Percentiles rank a stretch among this genome's conserved stretches.
phyloP scores from a whole-genome alignment of 257 asterid genomes.

The Scutellaria barbata region DNA sequence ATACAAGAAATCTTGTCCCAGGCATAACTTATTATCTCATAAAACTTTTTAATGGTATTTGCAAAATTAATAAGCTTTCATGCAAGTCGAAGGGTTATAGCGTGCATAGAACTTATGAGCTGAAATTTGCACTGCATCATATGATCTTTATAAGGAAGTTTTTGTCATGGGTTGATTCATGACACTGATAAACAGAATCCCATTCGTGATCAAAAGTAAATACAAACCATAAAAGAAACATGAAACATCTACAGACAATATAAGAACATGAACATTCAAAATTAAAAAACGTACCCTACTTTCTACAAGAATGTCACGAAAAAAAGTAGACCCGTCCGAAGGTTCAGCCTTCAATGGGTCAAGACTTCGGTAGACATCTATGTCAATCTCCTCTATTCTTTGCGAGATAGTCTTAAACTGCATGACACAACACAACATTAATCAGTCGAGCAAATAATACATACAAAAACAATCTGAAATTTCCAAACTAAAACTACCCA shows the following conservation, averaged over 20 bases:
- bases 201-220: background rate
- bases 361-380: conserved; percentile 75
- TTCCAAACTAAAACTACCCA: background rate
- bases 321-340: conserved; percentile 73
- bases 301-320: conserved; percentile 73
- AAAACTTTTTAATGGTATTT: background rate
- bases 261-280: background rate
- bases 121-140: too few species aligned
- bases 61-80: background rate
- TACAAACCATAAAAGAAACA: background rate
- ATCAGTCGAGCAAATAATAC: background rate
- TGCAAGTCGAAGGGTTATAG: background rate
- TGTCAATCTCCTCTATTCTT: conserved; percentile 68
- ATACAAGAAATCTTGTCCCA: background rate
- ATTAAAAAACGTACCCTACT: conserved; percentile 58
- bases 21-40: background rate
- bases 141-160: background rate
- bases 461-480: background rate
- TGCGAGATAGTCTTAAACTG: conserved; percentile 75
- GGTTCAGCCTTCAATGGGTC: conserved; percentile 70
- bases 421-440: conserved; percentile 33
- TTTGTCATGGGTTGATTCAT: background rate
- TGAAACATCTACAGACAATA: background rate
- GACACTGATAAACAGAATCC: background rate
- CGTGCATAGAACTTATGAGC: too few species aligned